Base-by-base conservation (phyloP, 2,329 filamentous ascomycete species). In the Sporothrix schenckii region DNA sequence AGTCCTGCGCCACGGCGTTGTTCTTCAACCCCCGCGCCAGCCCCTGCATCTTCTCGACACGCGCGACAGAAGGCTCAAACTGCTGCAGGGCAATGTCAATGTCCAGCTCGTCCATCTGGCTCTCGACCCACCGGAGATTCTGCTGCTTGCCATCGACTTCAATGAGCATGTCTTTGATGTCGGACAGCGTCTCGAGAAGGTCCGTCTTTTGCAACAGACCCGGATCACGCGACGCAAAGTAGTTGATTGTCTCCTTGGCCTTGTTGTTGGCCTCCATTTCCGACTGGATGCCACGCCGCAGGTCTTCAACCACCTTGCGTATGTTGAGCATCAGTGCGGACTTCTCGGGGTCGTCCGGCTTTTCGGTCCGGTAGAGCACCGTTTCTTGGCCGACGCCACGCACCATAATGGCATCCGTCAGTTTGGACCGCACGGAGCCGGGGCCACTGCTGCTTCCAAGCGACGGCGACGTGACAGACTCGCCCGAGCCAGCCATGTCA, bases 61-160 rank as follows among this genome's bases (percentile, higher is more conserved):
- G 88, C 5, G 86, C 85, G 0, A 98, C 95, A 0, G 95, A 92
- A 24, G 90, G 87, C 76, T 97, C 93, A 74, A 97, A 95, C 54
- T 88, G 87, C 78, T 98, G 94, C 66, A 97, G 85, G 0, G 95
- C 94, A 76, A 99, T 94, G 76, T 97, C 91, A 75, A 98, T 98
- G 77, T 99, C 95, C 6, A 99, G 87, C 77, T 97, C 93, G 77
- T 99, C 95, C 79, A 99, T 92, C 80, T 98, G 93, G 68, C 89
- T 89, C 79, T 99, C 95, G 0, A 99, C 93, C 93, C 93, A 97
- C 68, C 94, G 91, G 61, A 99, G 86, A 78, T 95, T 97, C 78
- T 98, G 93, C 79, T 97, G 94, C 76, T 97, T 97, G 65, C 95
- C 95, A 76, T 98, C 95, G 16, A 97, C 92, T 76, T 99, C 95